Evolutionary conservation across 306 rosid genomes (phyloP), one percentile per base, ranked within the genome.

Genomic region (Malus asiatica): DNA sequence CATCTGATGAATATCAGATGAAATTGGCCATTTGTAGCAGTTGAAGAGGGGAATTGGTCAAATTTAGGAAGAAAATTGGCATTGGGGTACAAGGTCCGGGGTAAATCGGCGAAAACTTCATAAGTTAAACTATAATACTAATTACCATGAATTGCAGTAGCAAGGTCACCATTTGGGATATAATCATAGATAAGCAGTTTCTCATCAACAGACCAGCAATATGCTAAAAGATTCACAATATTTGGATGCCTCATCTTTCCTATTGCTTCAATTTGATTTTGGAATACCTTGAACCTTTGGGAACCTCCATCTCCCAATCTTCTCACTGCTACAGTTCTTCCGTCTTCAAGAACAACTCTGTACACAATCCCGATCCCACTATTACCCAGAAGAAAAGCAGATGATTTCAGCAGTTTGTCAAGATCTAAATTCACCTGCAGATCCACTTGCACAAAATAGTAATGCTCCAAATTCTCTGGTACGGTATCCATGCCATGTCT

Each of bases 131-230:
- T 40, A 40, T 0, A 40, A 40, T 8, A 40, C 44, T 40, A 74
- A 76, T 63, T 72, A 91, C 98, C 98, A 80, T 94, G 98, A 83
- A 94, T 85, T 79, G 96, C 98, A 52, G 89, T 27, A 40, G 94
- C 90, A 78, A 94, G 97, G 87, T 82, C 90, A 84, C 96, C 98
- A 70, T 94, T 88, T 19, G 98, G 82, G 18, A 91, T 82, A 68
- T 91, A 91, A 73, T 91, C 93, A 83, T 88, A 93, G 65, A 94
- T 86, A 84, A 94, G 96, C 80, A 94, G 93, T 82, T 94, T 94
- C 88, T 94, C 98, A 81, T 94, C 98, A 59, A 88, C 93, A 80
- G 98, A 94, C 97, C 98, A 94, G 72, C 89, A 94, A 79, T 91
- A 94, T 57, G 98, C 98, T 83, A 89, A 75, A 19, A 94, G 87